phyloP scores from a whole-genome alignment of 1,284 basidiomycete species.

The Papiliotrema fonsecae region DNA sequence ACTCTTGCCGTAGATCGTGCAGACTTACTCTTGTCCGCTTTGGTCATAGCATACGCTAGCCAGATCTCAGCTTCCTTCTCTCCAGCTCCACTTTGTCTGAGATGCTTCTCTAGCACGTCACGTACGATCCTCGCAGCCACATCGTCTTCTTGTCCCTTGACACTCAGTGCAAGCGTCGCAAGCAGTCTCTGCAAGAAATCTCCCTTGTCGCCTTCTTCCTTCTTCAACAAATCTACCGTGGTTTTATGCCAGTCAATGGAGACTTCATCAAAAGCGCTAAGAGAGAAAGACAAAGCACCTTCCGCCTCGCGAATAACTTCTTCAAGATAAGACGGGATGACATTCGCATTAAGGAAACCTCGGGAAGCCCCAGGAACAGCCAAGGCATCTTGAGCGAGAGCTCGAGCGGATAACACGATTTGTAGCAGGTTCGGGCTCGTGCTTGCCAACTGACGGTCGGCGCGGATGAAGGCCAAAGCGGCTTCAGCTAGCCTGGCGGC shows the following conservation, averaged over 20 bases:
- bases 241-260: slow-evolving; percentile 52
- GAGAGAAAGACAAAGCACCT: slow-evolving; percentile 63
- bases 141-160: slow-evolving; percentile 48
- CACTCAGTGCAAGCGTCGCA: slow-evolving; percentile 32
- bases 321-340: slow-evolving; percentile 48
- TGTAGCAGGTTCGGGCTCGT: slow-evolving; percentile 20
- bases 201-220: slow-evolving; percentile 8
- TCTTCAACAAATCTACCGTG: slow-evolving; percentile 48
- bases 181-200: slow-evolving; percentile 37
- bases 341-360: slow-evolving; percentile 53
- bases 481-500: slow-evolving; percentile 65
- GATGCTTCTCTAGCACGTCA: slow-evolving; percentile 57
- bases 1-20: background rate
- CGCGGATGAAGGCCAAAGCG: slow-evolving; percentile 57
- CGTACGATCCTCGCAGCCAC: slow-evolving; percentile 58
- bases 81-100: slow-evolving; percentile 56
- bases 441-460: slow-evolving; percentile 61
- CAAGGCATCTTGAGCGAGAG: slow-evolving; percentile 50
- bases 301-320: slow-evolving; percentile 56
- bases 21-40: slow-evolving; percentile 59
- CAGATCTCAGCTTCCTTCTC: slow-evolving; percentile 68
- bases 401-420: slow-evolving; percentile 33
- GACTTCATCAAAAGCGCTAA: slow-evolving; percentile 53
- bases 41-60: slow-evolving; percentile 61
- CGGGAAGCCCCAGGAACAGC: slow-evolving; percentile 53